Conservation (phyloP, 2,329 filamentous ascomycete species). For the Talaromyces funiculosus region DNA sequence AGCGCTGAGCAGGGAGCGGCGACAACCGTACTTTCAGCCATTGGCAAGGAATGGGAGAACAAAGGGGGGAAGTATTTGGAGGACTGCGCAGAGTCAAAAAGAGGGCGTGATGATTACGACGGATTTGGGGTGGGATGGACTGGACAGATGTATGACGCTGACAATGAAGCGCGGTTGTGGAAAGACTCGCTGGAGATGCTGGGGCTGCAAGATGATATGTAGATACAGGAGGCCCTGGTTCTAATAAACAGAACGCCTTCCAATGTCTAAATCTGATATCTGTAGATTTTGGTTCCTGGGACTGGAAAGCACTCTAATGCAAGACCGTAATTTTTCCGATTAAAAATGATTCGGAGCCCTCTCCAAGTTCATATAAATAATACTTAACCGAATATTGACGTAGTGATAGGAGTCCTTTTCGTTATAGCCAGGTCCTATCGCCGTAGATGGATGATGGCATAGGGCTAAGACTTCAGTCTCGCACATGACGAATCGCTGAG, state of each 20-base stretch:
- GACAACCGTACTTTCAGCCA: constrained; percentile 30
- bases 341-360: no score
- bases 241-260: no score
- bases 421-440: no score
- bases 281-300: no score
- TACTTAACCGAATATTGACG: no score
- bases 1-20: constrained; percentile 32
- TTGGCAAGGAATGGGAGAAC: constrained; percentile 24
- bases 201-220: background rate
- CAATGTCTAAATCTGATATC: no score
- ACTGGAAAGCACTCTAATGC: no score
- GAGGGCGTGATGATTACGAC: background rate
- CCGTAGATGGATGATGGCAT: background rate
- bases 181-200: constrained; percentile 23
- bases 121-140: constrained; percentile 4
- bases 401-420: no score
- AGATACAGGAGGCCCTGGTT: no score
- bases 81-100: constrained; percentile 14
- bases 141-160: constrained; percentile 19
- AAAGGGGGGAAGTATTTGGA: constrained; percentile 30
- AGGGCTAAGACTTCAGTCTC: background rate
- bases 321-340: no score
- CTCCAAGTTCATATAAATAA: no score
- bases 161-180: constrained; percentile 29
- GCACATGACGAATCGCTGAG: background rate